phyloP scores from a whole-genome alignment of 2,329 filamentous ascomycete genomes.

The Didymella glomerata region DNA sequence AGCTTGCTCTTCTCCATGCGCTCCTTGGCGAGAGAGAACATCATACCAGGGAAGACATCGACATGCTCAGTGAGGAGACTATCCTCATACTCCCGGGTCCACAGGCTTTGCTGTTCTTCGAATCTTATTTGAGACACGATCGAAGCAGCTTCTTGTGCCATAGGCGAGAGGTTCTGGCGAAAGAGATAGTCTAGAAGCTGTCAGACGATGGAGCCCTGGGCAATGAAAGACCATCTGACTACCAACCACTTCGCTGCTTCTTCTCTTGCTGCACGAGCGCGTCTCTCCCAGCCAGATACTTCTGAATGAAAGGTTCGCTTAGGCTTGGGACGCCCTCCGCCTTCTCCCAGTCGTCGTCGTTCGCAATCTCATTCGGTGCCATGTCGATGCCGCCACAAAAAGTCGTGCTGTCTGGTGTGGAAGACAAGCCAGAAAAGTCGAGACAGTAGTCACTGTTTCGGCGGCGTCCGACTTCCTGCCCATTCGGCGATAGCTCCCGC shows the following conservation, averaged over 20 bases:
- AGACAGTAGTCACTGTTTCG: conserved; percentile 19
- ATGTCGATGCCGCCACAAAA: conserved; percentile 23
- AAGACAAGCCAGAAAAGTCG: conserved; percentile 6
- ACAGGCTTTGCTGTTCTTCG: conserved; percentile 77
- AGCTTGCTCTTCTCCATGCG: conserved; percentile 84
- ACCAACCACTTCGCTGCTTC: conserved; percentile 78
- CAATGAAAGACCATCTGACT: conserved; percentile 5
- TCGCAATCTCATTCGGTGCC: conserved; percentile 30
- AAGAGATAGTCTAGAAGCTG: conserved; percentile 70
- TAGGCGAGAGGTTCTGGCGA: conserved; percentile 76
- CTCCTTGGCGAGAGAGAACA: conserved; percentile 87
- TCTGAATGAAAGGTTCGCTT: conserved; percentile 79
- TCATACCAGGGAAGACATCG: conserved; percentile 85
- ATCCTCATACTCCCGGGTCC: conserved; percentile 78
- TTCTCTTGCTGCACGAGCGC: conserved; percentile 82
- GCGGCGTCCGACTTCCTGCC: conserved; percentile 34
- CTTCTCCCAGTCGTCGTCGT: conserved; percentile 52
- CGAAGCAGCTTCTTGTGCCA: conserved; percentile 77
- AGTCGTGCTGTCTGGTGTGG: neutral
- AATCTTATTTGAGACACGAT: conserved; percentile 83
- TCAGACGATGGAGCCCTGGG: conserved; percentile 33
- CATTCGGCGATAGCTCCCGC: conserved; percentile 24
- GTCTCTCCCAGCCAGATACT: conserved; percentile 79
- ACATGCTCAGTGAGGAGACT: conserved; percentile 69
- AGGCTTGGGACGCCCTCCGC: conserved; percentile 53